Percentiles rank a stretch among this genome's conserved stretches.
phyloP scores from a whole-genome alignment of 1,139 yeast species.

The Candida sp. region DNA sequence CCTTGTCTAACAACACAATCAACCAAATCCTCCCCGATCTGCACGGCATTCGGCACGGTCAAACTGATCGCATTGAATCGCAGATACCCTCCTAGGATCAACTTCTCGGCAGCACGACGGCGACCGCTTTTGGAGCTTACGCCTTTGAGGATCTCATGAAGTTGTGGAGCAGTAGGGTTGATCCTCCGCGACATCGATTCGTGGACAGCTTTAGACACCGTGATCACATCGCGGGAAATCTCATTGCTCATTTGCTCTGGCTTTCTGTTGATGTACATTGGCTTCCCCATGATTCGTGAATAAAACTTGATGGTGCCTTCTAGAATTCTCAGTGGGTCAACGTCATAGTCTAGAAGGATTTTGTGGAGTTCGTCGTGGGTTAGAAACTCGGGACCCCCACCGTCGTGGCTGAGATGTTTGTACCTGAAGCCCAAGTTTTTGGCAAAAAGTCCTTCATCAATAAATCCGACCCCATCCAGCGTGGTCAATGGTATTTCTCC shows the following conservation, averaged over 20 bases:
- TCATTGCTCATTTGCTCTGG: not conserved
- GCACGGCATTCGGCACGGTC: conserved; percentile 18
- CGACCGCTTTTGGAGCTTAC: not conserved
- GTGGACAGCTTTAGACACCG: not conserved
- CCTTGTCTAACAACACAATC: conserved; percentile 36
- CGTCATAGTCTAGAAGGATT: conserved; percentile 25
- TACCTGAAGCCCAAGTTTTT: not conserved
- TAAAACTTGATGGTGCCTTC: conserved; percentile 16
- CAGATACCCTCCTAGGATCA: conserved; percentile 10
- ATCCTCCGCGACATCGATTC: not conserved
- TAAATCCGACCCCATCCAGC: conserved; percentile 21
- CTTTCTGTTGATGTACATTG: not conserved
- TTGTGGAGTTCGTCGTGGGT: conserved; percentile 22
- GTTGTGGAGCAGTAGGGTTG: not conserved
- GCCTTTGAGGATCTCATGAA: not conserved
- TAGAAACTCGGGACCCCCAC: not conserved
- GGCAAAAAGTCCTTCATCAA: conserved; percentile 19
- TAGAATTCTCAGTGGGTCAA: conserved; percentile 12
- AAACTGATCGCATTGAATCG: conserved; percentile 21
- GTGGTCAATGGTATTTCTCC: conserved; percentile 18
- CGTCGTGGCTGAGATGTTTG: not conserved
- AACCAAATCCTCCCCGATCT: conserved; percentile 32
- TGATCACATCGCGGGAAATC: not conserved
- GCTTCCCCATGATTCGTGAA: conserved; percentile 1
- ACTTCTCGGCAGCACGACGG: conserved; percentile 3